Evolutionary conservation across 345 rosid genomes (phyloP), one percentile per base, ranked within the genome.

Genomic region (Ailanthus altissimus): DNA sequence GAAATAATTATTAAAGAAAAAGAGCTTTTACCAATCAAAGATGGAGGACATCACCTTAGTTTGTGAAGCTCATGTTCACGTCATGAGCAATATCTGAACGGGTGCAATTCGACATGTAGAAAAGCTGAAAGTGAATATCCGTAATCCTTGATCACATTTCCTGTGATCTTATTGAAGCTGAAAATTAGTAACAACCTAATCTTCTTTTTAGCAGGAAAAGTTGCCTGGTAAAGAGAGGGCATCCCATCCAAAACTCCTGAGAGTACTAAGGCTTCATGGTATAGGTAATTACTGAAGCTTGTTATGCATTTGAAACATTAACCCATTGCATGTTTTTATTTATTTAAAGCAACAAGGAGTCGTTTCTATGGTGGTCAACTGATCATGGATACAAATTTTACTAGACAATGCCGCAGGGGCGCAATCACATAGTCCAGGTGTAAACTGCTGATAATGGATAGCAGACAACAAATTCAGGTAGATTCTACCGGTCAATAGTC

Each of bases 11-110:
- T 32, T 32, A 13, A 14, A 59, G 10, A 9, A 25, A 71, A 67
- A 45, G 49, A 82, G 85, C 51, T 77, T 1, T 67, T 85, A 83
- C 63, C 59, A 54, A 38, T 81, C 62, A 40, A 74, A 75, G 26
- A 18, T 62, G 46, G 70, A 50, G 16, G 74, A 60, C 40, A 78
- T 82, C 26, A 32, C 21, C 46, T 68, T 81, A 13, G 13, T 74
- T 47, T 14, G 10, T 58, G 83, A 80, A 51, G 80, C 80, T 57
- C 6, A 51, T n/a, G n/a, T n/a, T 49, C 38, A 32, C 3, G 6
- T 49, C 74, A 76, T 53, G 61, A 65, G 46, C 58, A 42, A 43
- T 26, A 76, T 50, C 61, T 85, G 0, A 13, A 5, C 0, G 25
- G 25, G 67, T 11, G 78, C 84, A 58, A 49, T 83, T 74, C 75